Evolutionary conservation across 345 rosid genomes (phyloP), one percentile per base, ranked within the genome.

Genomic region (Acer negundo): DNA sequence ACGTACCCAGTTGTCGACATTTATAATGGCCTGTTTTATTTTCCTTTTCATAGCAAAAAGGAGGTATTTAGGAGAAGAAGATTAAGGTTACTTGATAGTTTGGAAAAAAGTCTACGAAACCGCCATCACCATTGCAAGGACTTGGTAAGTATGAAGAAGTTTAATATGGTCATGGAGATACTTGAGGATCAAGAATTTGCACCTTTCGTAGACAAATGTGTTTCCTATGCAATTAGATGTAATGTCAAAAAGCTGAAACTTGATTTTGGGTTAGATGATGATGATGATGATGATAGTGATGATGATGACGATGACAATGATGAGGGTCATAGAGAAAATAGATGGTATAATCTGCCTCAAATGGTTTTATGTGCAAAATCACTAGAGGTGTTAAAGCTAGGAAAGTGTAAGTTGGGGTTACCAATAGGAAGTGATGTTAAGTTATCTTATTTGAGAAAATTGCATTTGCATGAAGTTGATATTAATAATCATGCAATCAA

Each of bases 71-170:
- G 42, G 62, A 16, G 10, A 23, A 15, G 16, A 26, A 47, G 61
- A 49, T 69, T 26, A 59, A 69, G 13, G 13, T 59, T 22, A 10
- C 17, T 62, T 62, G 24, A 23, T 8, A 4, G 22, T 40, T 8
- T 72, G 75, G 75, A 56, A 38, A 26, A 58, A 72, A n/a, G 13
- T 56, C 15, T 72, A 22, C 49, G 61, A 6, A 31, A 38, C 11
- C 35, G 67, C n/a, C 11, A 20, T 17, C 46, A 9, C 7, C 62
- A 1, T 19, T 42, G 10, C 46, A 6, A 7, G 28, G n/a, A 58
- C 66, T 11, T 12, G 65, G 1, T 72, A 35, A 59, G 53, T 72
- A 5, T 72, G 10, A 58, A 38, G 66, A 72, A 56, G 66, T 70
- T 49, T 0, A 13, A 58, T 20, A 11, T 70, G 55, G 15, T 8